Percentiles rank a stretch among this genome's conserved stretches.
Conservation (phyloP, 768 basidiomycete genomes). For the Pisolithus albus region DNA sequence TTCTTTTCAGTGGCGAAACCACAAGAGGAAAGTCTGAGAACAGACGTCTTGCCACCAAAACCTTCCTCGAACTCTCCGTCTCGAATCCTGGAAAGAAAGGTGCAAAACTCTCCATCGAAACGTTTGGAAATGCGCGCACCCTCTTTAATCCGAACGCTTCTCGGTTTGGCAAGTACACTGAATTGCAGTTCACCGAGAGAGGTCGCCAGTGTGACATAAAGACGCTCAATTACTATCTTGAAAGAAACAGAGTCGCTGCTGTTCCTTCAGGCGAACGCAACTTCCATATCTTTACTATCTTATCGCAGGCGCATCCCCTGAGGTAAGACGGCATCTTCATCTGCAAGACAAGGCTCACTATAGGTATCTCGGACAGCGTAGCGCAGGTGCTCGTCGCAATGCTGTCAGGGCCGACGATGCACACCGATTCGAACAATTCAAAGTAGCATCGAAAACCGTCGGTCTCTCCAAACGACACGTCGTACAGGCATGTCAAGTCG, state of each 20-base stretch:
- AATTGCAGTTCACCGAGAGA: constrained; percentile 92
- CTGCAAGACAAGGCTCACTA: constrained; percentile 76
- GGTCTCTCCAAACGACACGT: constrained; percentile 93
- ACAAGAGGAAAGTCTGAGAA: constrained; percentile 93
- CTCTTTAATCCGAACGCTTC: constrained; percentile 94
- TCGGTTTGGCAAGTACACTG: constrained; percentile 96
- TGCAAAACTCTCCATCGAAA: constrained; percentile 83
- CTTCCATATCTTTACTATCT: constrained; percentile 97
- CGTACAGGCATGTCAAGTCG: constrained; percentile 89
- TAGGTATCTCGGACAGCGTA: constrained; percentile 77
- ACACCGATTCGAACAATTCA: constrained; percentile 88
- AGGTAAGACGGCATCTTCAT: constrained; percentile 85
- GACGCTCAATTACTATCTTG: constrained; percentile 94
- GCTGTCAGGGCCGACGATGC: constrained; percentile 71
- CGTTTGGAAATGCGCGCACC: constrained; percentile 92
- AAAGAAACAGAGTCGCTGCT: constrained; percentile 81
- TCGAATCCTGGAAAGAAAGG: constrained; percentile 90
- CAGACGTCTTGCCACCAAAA: constrained; percentile 83
- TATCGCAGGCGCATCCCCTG: constrained; percentile 79
- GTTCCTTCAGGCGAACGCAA: constrained; percentile 90
- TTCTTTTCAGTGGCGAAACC: constrained; percentile 87
- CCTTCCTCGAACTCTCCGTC: constrained; percentile 85
- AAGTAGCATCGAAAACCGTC: constrained; percentile 86
- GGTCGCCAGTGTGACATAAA: constrained; percentile 86
- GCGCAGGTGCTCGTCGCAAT: constrained; percentile 35